Conservation (phyloP, 2,329 filamentous ascomycete species). For the Colletotrichum liriopes region DNA sequence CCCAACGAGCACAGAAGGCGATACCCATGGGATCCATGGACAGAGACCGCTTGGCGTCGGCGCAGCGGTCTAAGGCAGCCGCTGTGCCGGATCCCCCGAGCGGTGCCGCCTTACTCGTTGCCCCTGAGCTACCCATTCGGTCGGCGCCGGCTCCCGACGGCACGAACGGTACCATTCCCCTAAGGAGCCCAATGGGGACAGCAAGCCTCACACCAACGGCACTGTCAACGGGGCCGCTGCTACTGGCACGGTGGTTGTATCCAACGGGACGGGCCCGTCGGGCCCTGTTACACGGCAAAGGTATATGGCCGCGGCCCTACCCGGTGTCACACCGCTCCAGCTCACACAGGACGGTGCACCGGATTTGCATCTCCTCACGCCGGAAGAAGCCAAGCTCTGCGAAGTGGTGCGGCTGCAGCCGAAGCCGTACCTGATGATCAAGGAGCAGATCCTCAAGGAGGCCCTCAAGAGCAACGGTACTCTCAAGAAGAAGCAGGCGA, state of each 20-base stretch:
- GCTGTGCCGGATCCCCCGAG: conserved; percentile 77
- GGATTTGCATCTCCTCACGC: conserved; percentile 88
- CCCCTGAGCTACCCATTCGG: conserved; percentile 81
- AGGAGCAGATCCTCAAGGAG: conserved; percentile 92
- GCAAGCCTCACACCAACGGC: conserved; percentile 70
- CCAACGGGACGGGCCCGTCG: conserved; percentile 54
- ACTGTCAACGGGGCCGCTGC: conserved; percentile 63
- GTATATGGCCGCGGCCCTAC: conserved; percentile 69
- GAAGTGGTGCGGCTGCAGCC: conserved; percentile 87
- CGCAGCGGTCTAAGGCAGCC: conserved; percentile 78
- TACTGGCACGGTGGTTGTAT: conserved; percentile 55
- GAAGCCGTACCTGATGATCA: conserved; percentile 95
- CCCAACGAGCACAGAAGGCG: conserved; percentile 78
- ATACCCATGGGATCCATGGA: conserved; percentile 87
- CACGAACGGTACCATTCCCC: conserved; percentile 46
- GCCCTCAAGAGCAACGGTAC: conserved; percentile 89
- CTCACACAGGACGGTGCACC: conserved; percentile 83
- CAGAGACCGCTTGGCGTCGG: conserved; percentile 80
- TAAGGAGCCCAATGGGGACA: conserved; percentile 64
- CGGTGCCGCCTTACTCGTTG: conserved; percentile 83
- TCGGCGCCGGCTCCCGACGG: conserved; percentile 55
- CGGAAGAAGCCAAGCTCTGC: conserved; percentile 90
- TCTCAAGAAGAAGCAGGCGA: conserved; percentile 94
- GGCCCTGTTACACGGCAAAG: conserved; percentile 62
- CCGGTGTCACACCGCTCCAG: conserved; percentile 74